These are phyloP conservation scores for Volvox africanus DNA, from an alignment of 139 green algal genomes.

Conservation along the genomic window DNA sequence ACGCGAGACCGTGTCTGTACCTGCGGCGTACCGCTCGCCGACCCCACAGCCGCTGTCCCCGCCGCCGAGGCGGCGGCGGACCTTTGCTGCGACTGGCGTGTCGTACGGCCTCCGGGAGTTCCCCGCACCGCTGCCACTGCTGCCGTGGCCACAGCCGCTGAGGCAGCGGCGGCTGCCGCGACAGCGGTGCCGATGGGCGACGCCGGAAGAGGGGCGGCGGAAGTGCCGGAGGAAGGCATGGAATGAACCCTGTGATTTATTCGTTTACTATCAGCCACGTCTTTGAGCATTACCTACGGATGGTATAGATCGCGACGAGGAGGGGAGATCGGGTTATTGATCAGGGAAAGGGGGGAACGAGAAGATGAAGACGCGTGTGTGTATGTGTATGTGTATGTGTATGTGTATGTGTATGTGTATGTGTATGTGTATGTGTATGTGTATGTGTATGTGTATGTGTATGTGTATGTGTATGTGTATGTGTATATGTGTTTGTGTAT, in stretches of 20 bases:
- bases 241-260: slow-evolving; percentile 83
- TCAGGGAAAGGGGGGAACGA: too few species aligned
- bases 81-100: slow-evolving; percentile 9
- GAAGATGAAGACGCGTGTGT: too few species aligned
- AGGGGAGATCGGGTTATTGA: too few species aligned
- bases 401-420: too few species aligned
- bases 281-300: slow-evolving; percentile 72
- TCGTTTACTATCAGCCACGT: slow-evolving; percentile 94
- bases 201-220: neutral
- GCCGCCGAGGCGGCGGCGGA: neutral
- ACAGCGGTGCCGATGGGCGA: neutral
- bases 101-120: neutral
- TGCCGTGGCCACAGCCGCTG: neutral
- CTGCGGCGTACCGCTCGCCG: neutral
- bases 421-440: too few species aligned
- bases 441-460: too few species aligned
- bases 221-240: neutral
- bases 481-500: too few species aligned
- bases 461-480: too few species aligned
- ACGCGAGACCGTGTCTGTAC: neutral
- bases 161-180: neutral
- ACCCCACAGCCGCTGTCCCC: neutral
- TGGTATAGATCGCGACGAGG: too few species aligned
- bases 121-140: neutral
- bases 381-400: too few species aligned